Conservation (phyloP, 2,329 filamentous ascomycete species). For the Penicillium paneum region DNA sequence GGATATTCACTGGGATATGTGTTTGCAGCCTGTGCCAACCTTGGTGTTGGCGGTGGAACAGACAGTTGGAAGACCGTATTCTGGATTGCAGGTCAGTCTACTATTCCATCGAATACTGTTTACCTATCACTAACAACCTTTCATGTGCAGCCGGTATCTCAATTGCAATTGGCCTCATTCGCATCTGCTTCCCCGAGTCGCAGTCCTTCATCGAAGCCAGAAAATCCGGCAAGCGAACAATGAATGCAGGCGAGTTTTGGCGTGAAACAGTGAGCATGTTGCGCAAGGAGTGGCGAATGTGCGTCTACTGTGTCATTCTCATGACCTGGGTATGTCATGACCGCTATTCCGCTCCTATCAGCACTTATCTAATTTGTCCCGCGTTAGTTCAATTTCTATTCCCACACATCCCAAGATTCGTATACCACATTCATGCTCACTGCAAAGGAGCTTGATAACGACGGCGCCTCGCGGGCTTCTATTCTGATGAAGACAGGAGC, state of each 20-base stretch:
- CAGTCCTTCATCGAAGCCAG: conserved; percentile 71
- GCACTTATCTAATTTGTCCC: neutral
- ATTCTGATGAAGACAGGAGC: conserved; percentile 79
- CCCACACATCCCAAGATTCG: conserved; percentile 75
- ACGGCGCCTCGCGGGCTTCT: conserved; percentile 66
- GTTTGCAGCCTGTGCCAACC: conserved; percentile 66
- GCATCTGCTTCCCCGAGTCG: conserved; percentile 69
- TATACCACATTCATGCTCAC: conserved; percentile 78
- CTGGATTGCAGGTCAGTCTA: conserved; percentile 58
- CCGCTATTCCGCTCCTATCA: neutral
- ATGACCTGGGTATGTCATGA: conserved; percentile 60
- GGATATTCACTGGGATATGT: conserved; percentile 80
- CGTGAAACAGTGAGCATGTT: conserved; percentile 67
- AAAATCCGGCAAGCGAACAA: conserved; percentile 53
- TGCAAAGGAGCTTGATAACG: conserved; percentile 66
- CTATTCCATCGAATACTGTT: neutral
- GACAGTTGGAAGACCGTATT: conserved; percentile 70
- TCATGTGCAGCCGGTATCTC: conserved; percentile 28
- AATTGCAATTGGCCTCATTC: conserved; percentile 61
- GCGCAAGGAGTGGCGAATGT: conserved; percentile 69
- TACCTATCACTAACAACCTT: neutral
- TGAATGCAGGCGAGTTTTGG: conserved; percentile 58
- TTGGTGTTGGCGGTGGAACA: conserved; percentile 61
- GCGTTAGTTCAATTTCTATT: conserved; percentile 62
- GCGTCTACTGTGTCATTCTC: conserved; percentile 70